Conservation (phyloP, 257 asterid genomes). For the Orobanche coerulescens region DNA sequence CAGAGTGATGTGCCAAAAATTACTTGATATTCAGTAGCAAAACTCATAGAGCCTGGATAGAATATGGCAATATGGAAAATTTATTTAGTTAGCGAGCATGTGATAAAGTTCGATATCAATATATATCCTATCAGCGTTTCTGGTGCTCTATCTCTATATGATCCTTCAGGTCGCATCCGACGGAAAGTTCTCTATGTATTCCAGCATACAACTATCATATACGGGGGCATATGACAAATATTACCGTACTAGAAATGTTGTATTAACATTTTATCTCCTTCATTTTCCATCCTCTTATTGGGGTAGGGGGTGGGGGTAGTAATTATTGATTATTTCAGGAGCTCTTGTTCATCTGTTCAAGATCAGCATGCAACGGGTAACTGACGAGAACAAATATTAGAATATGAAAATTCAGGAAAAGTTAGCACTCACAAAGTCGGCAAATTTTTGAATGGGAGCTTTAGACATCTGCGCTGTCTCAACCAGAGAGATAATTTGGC, state of each 20-base stretch:
- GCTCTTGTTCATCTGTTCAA: neutral
- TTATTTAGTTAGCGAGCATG: neutral
- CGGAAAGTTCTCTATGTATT: neutral
- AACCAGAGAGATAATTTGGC: slow-evolving; percentile 95
- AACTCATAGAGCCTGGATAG: slow-evolving; percentile 1
- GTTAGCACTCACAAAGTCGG: slow-evolving; percentile 71
- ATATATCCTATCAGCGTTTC: no score
- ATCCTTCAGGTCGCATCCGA: neutral
- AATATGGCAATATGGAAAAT: neutral
- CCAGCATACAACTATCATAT: neutral
- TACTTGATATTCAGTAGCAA: slow-evolving; percentile 12
- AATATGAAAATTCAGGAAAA: slow-evolving; percentile 12
- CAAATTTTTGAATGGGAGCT: slow-evolving; percentile 98
- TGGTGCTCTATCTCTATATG: no score
- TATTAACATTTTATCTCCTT: neutral
- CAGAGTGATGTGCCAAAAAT: neutral
- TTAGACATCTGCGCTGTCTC: slow-evolving; percentile 99
- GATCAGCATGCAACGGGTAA: slow-evolving; percentile 11
- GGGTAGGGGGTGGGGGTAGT: neutral
- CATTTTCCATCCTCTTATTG: neutral
- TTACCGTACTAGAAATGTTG: neutral
- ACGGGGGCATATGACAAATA: neutral
- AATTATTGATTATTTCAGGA: neutral
- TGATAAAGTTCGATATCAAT: neutral
- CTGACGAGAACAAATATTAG: slow-evolving; percentile 5